Evolutionary conservation across 768 basidiomycete species (phyloP).

Genomic region (Pulveroboletus frians): DNA sequence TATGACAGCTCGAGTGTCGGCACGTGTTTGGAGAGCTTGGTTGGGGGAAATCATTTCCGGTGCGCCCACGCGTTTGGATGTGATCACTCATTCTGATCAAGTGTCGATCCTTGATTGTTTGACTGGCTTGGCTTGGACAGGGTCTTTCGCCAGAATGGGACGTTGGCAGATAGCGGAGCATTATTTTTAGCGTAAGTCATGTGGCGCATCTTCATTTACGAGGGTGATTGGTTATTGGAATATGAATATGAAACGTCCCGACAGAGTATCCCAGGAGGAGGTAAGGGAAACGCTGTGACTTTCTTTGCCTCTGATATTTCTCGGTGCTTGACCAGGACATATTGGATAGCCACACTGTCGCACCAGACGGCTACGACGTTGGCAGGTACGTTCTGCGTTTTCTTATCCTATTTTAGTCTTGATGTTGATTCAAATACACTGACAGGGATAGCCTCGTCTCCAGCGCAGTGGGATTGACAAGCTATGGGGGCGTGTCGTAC

Average conservation of each 20-base stretch:
- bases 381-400: conserved; percentile 33
- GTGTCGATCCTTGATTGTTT: background rate
- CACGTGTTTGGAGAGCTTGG: conserved; percentile 42
- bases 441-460: conserved; percentile 37
- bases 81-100: background rate
- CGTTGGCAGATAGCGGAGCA: conserved; percentile 41
- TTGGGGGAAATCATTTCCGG: conserved; percentile 49
- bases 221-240: background rate
- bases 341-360: conserved; percentile 36
- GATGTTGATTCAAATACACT: background rate
- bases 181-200: conserved; percentile 54
- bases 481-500: conserved; percentile 44
- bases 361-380: conserved; percentile 45
- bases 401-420: background rate
- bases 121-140: conserved; percentile 14
- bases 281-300: conserved; percentile 5
- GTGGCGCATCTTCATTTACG: background rate
- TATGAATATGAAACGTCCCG: background rate
- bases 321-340: conserved; percentile 18
- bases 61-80: conserved; percentile 4
- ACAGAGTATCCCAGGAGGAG: conserved; percentile 47
- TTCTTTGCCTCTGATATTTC: background rate
- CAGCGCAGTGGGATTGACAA: conserved; percentile 34
- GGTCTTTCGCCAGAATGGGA: conserved; percentile 56
- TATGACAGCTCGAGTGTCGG: conserved; percentile 33